These are phyloP conservation scores for Knufia petricola DNA, from an alignment of 2,329 filamentous ascomycete species.

Conservation along the genomic window DNA sequence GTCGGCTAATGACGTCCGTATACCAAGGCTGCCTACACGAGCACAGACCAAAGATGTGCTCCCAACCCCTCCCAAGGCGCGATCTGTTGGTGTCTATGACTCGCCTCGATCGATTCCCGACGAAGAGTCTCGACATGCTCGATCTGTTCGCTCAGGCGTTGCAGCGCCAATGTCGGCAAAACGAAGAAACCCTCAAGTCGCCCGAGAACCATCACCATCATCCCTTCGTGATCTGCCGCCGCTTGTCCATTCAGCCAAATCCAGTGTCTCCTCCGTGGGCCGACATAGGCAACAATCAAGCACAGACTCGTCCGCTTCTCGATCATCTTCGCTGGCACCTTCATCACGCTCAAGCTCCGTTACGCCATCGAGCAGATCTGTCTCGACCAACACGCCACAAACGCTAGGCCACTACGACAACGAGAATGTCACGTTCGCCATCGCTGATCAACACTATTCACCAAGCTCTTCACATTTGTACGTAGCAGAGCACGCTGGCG, in stretches of 20 bases:
- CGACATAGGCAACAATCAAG: slow-evolving; percentile 34
- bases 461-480: slow-evolving; percentile 14
- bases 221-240: slow-evolving; percentile 36
- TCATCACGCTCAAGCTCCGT: slow-evolving; percentile 8
- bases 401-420: slow-evolving; percentile 30
- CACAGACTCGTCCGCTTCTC: slow-evolving; percentile 33
- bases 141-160: slow-evolving; percentile 24
- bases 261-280: slow-evolving; percentile 31
- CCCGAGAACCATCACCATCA: slow-evolving; percentile 32
- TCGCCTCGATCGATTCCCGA: slow-evolving; percentile 26
- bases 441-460: slow-evolving; percentile 16
- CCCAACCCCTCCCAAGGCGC: slow-evolving; percentile 14
- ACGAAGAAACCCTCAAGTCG: slow-evolving; percentile 29
- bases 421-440: slow-evolving; percentile 19
- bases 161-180: slow-evolving; percentile 23
- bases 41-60: slow-evolving; percentile 11
- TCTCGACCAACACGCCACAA: slow-evolving; percentile 27
- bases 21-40: slow-evolving; percentile 13
- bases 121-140: slow-evolving; percentile 24
- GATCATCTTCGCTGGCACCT: slow-evolving; percentile 30
- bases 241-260: slow-evolving; percentile 29
- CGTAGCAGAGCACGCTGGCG: slow-evolving; percentile 15
- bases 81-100: slow-evolving; percentile 24
- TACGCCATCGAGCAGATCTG: slow-evolving; percentile 31
- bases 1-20: slow-evolving; percentile 17